These are phyloP conservation scores for Geotrichum candidum DNA, from an alignment of 1,139 yeast genomes.

Conservation along the genomic window DNA sequence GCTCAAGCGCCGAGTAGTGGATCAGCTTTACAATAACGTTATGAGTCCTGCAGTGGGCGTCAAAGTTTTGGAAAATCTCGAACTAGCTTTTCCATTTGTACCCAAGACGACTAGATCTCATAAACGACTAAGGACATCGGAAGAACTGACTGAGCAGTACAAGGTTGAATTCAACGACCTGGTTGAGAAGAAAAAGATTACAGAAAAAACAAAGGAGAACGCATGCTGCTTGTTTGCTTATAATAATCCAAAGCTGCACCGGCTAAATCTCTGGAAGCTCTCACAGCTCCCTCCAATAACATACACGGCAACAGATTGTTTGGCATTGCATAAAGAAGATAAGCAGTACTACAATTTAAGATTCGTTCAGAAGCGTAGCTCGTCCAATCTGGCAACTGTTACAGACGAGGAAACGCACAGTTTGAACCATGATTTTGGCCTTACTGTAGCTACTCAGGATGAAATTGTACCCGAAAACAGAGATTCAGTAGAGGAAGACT, in stretches of 20 bases:
- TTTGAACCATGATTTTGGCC: not conserved
- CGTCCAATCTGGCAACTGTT: not conserved
- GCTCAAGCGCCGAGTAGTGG: not conserved
- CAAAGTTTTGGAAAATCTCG: not conserved
- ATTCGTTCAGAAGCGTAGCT: not conserved
- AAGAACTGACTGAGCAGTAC: not conserved
- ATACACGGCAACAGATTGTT: not conserved
- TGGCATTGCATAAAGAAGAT: not conserved
- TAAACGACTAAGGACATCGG: not conserved
- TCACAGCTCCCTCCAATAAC: not conserved
- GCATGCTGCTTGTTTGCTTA: not conserved
- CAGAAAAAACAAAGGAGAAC: not conserved
- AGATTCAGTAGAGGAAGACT: not conserved
- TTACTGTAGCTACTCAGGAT: not conserved
- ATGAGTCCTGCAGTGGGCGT: conserved; percentile 1
- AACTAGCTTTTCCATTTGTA: not conserved
- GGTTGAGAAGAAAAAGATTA: not conserved
- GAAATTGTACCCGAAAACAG: not conserved
- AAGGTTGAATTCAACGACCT: not conserved
- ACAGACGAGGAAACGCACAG: not conserved
- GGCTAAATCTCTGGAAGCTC: not conserved
- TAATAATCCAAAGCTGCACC: not conserved
- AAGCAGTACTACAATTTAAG: not conserved
- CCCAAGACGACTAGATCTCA: not conserved
- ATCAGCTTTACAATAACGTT: not conserved